Evolutionary conservation across 345 rosid species (phyloP).

Genomic region (Citrus inodora): DNA sequence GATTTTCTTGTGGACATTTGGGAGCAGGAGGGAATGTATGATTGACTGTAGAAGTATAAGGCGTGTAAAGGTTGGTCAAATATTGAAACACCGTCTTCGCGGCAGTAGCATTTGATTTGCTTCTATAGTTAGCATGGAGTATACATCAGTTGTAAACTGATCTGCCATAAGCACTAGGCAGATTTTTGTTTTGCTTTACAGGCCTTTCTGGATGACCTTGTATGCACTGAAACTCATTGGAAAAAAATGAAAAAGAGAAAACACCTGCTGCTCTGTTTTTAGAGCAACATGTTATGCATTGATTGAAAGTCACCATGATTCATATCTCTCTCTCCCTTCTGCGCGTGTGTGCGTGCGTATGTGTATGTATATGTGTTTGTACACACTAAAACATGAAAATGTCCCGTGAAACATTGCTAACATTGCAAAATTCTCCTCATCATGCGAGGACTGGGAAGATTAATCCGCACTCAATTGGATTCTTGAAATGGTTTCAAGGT

Average conservation of each 20-base stretch:
- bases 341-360: no score
- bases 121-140: not conserved
- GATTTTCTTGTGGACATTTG: slow-evolving; percentile 88
- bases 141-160: slow-evolving; percentile 14
- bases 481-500: not conserved
- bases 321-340: not conserved
- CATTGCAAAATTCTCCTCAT: not conserved
- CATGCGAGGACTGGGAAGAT: not conserved
- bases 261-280: not conserved
- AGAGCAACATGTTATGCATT: not conserved
- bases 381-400: not conserved
- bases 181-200: slow-evolving; percentile 2
- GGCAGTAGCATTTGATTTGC: slow-evolving; percentile 11
- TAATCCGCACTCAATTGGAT: not conserved
- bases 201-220: slow-evolving; percentile 5
- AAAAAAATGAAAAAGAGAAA: not conserved
- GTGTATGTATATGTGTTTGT: not conserved
- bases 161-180: slow-evolving; percentile 5
- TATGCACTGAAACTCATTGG: not conserved
- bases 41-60: slow-evolving; percentile 35
- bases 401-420: not conserved
- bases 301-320: not conserved
- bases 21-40: slow-evolving; percentile 93
- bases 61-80: slow-evolving; percentile 20
- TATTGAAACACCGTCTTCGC: not conserved